Base-by-base conservation (phyloP, 208 protist species). In the Novymonas esmeraldas region DNA sequence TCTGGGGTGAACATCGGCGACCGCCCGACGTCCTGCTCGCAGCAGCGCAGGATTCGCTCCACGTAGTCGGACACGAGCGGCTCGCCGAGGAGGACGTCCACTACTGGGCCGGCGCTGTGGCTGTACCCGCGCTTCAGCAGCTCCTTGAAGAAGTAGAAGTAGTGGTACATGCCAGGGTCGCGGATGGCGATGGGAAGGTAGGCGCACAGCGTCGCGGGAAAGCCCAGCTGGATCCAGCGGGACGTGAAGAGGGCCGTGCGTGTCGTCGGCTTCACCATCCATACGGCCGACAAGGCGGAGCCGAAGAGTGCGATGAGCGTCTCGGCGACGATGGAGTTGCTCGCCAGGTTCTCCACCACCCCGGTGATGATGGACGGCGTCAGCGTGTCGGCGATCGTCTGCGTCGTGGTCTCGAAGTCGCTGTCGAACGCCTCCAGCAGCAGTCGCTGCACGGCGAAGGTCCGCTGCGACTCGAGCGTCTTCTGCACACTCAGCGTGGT, bases 121-220 rank as follows among this genome's bases (percentile, higher is more conserved):
- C 79, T 89, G 62, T 82, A 83, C 14, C 87, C 87, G 54, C 79
- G 84, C 54, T 89, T 88, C 42, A 93, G 57, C 44, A 93, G 38
- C 62, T 88, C 87, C 44, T 81, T 77, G 26, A 84, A 71, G 49
- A 93, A 86, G 67, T 85, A 82, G 55, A 90, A 93, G 73, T 89
- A 90, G 50, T 82, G 73, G 57, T 90, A 79, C 55, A 72, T 52
- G n/a, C 55, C 45, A 3, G 63, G 59, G 11, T 77, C 61, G 24
- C 54, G 48, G 14, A 90, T 70, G 4, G 79, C 84, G 16, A 61
- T 65, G 2, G 54, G 44, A 24, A 84, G 50, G 34, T 78, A 60
- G 7, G 73, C 75, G 41, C 64, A 70, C 9, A 88, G 56, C 24
- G 63, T 65, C 13, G 74, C 31, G 18, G 76, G 61, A 49, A 93